These are phyloP conservation scores for Solanum appendiculatum DNA, from an alignment of 257 asterid genomes.

Conservation along the genomic window DNA sequence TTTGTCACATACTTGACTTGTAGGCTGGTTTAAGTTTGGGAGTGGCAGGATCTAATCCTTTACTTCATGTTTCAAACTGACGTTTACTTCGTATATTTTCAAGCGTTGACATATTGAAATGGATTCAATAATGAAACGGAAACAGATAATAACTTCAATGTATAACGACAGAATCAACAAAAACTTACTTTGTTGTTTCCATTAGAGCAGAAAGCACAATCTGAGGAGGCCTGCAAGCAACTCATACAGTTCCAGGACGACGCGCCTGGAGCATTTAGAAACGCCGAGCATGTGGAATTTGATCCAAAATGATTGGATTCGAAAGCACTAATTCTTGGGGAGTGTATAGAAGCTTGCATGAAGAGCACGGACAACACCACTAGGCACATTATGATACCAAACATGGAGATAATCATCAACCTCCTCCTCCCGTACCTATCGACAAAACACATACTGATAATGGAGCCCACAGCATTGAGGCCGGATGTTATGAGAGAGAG, in stretches of 20 bases:
- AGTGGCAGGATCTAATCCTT: not conserved
- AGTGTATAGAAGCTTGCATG: slow-evolving; percentile 34
- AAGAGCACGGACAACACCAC: slow-evolving; percentile 37
- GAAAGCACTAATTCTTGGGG: slow-evolving; percentile 27
- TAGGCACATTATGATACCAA: slow-evolving; percentile 54
- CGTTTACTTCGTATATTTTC: not conserved
- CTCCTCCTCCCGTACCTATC: slow-evolving; percentile 64
- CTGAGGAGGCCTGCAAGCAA: slow-evolving; percentile 30
- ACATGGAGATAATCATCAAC: slow-evolving; percentile 60
- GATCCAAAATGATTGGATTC: slow-evolving; percentile 50
- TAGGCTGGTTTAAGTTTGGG: not conserved
- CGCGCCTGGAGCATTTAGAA: slow-evolving; percentile 15
- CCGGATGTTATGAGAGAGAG: slow-evolving; percentile 75
- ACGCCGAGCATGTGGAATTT: slow-evolving; percentile 43
- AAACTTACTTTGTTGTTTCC: slow-evolving; percentile 37
- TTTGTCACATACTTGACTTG: not conserved
- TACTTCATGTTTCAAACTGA: not conserved
- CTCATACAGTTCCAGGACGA: slow-evolving; percentile 51
- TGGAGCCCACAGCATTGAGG: slow-evolving; percentile 56
- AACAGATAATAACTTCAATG: not conserved
- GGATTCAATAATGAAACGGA: not conserved
- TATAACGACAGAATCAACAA: not conserved
- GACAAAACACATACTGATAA: slow-evolving; percentile 54
- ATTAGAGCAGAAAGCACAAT: slow-evolving; percentile 52
- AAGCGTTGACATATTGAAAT: not conserved